Evolutionary conservation across 768 basidiomycete genomes (phyloP).

Genomic region (Serendipita vermifera): DNA sequence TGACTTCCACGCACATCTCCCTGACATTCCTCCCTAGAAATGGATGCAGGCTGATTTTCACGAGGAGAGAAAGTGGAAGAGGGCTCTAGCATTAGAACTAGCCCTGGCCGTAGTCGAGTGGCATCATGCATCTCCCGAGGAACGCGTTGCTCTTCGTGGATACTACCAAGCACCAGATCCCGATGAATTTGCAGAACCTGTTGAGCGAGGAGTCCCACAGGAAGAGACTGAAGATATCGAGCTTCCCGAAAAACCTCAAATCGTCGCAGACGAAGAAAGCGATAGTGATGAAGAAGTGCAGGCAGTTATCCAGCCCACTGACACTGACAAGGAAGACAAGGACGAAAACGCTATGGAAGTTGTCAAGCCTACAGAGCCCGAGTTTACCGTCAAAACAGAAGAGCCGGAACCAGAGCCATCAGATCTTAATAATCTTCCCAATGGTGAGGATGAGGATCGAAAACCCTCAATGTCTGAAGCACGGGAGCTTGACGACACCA

Average conservation of each 20-base stretch:
- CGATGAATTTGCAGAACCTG: constrained; percentile 6
- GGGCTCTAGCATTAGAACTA: constrained; percentile 68
- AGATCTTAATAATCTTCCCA: too few species aligned
- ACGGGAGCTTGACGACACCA: not conserved
- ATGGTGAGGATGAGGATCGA: not conserved
- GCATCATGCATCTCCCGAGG: constrained; percentile 61
- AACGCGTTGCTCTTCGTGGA: constrained; percentile 47
- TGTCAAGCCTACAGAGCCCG: not conserved
- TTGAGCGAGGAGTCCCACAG: not conserved
- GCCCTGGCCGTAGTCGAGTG: constrained; percentile 76
- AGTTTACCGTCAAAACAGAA: constrained; percentile 1
- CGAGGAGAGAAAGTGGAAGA: constrained; percentile 89
- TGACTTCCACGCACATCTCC: not conserved
- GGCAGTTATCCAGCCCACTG: not conserved
- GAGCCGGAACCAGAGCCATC: too few species aligned
- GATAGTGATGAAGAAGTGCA: constrained; percentile 13
- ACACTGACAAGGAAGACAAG: not conserved
- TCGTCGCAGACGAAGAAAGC: not conserved
- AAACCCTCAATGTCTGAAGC: not conserved
- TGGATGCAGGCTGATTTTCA: constrained; percentile 96
- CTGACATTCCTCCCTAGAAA: constrained; percentile 40
- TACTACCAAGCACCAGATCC: constrained; percentile 12
- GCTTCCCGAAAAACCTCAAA: not conserved
- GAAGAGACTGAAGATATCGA: constrained; percentile 6
- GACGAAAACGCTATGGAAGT: not conserved